Percentiles rank a stretch among this genome's conserved stretches.
Conservation (phyloP, 441 rosid genomes). For the Populus tomentosa region DNA sequence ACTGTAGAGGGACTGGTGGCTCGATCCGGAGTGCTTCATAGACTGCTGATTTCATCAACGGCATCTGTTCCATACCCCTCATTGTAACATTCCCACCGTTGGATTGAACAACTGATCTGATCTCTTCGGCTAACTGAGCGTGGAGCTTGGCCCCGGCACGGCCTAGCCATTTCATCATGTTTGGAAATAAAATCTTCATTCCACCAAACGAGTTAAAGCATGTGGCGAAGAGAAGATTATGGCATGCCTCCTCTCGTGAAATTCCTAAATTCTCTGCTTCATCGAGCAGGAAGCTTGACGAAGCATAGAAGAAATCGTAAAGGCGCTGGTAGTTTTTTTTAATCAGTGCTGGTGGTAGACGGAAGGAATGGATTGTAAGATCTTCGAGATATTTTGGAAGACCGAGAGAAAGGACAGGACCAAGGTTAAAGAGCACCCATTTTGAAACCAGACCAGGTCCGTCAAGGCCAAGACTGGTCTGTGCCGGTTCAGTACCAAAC, state of each 20-base stretch:
- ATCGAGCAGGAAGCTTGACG: slow-evolving; percentile 40
- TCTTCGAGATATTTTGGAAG: slow-evolving; percentile 54
- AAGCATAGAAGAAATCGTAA: slow-evolving; percentile 50
- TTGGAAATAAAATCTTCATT: slow-evolving; percentile 52
- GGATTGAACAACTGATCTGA: slow-evolving; percentile 45
- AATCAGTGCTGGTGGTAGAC: slow-evolving; percentile 46
- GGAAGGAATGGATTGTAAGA: slow-evolving; percentile 38
- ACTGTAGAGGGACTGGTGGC: slow-evolving; percentile 63
- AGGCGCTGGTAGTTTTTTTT: slow-evolving; percentile 52
- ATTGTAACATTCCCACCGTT: slow-evolving; percentile 55
- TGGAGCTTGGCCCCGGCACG: slow-evolving; percentile 49
- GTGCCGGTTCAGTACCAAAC: slow-evolving; percentile 48
- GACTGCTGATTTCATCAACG: slow-evolving; percentile 57
- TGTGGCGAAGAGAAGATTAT: slow-evolving; percentile 56
- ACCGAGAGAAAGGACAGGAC: slow-evolving; percentile 51
- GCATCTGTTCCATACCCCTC: slow-evolving; percentile 61
- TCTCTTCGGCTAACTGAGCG: slow-evolving; percentile 47
- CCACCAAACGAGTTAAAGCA: slow-evolving; percentile 75
- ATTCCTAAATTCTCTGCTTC: slow-evolving; percentile 54
- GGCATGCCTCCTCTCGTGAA: slow-evolving; percentile 60
- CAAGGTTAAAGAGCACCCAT: slow-evolving; percentile 62
- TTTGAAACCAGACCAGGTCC: slow-evolving; percentile 51
- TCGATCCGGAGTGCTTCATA: slow-evolving; percentile 65
- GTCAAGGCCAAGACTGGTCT: slow-evolving; percentile 49
- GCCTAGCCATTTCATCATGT: slow-evolving; percentile 48